A percentile compares a stretch with the other conserved stretches of the same genome.
phyloP scores from a whole-genome alignment of 2,329 filamentous ascomycete species.

The Penicillium crustosum region DNA sequence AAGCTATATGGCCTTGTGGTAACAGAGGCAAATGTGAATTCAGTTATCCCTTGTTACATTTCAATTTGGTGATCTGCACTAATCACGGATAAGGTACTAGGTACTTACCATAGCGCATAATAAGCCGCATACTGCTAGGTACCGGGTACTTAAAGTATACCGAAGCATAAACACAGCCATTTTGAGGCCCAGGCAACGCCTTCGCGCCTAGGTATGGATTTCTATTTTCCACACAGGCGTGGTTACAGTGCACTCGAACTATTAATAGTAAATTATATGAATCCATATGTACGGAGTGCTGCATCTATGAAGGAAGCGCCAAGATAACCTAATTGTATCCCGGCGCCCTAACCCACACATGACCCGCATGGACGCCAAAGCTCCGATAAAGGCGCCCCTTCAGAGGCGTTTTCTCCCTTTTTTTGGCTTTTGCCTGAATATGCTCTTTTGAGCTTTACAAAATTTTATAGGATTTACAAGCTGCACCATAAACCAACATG shows the following conservation, averaged over 20 bases:
- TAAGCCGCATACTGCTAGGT: neutral
- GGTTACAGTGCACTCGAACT: neutral
- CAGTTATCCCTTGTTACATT: too few species aligned
- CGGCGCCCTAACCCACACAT: conserved; percentile 1
- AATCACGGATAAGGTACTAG: neutral
- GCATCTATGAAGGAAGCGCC: neutral
- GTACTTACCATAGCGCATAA: neutral
- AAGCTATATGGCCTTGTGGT: too few species aligned
- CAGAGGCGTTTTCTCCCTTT: neutral
- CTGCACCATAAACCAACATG: conserved; percentile 18
- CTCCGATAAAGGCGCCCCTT: neutral
- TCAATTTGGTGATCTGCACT: neutral
- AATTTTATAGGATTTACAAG: too few species aligned
- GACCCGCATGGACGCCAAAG: neutral
- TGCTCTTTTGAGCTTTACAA: neutral
- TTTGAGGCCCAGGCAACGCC: neutral
- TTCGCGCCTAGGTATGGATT: too few species aligned
- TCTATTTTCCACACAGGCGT: neutral
- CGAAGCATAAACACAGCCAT: neutral
- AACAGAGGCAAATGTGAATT: too few species aligned
- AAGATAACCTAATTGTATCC: neutral
- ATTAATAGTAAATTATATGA: neutral
- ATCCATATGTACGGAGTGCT: neutral
- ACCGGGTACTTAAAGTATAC: neutral
- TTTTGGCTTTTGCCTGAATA: neutral